Evolutionary conservation across 331 rosid species (phyloP).

Genomic region (Stylosanthes scabra): DNA sequence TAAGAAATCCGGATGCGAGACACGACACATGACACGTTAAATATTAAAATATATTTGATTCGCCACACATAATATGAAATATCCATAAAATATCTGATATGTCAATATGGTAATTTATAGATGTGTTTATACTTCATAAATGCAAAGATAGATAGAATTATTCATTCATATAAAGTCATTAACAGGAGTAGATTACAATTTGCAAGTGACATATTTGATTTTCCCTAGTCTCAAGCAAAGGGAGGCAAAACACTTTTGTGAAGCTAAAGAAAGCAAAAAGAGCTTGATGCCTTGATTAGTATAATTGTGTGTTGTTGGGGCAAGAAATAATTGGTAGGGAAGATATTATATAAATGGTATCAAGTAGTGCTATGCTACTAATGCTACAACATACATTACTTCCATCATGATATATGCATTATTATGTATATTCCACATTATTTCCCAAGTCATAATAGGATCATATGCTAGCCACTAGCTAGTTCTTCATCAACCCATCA

Average conservation of each 20-base stretch:
- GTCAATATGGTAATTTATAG: no score
- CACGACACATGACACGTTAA: no score
- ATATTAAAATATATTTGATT: no score
- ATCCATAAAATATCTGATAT: no score
- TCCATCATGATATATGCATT: not conserved
- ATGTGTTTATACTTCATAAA: no score
- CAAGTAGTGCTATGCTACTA: slow-evolving; percentile 1
- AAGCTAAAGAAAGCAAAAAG: slow-evolving; percentile 16
- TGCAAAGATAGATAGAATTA: not conserved
- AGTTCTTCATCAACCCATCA: slow-evolving; percentile 6
- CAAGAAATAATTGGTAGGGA: not conserved
- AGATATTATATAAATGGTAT: not conserved
- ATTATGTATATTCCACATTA: slow-evolving; percentile 14
- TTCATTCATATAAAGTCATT: not conserved
- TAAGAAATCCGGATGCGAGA: no score
- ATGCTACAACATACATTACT: slow-evolving; percentile 13
- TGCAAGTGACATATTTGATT: slow-evolving; percentile 2
- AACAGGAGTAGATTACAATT: not conserved
- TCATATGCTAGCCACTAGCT: slow-evolving; percentile 27
- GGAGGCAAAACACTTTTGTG: slow-evolving; percentile 23
- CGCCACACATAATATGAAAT: no score
- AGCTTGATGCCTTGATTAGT: not conserved
- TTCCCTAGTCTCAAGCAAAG: slow-evolving; percentile 20
- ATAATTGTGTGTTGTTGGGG: not conserved
- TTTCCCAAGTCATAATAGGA: slow-evolving; percentile 21